Conservation (phyloP, 2,329 filamentous ascomycete species). For the Scortechinia acanthostroma region DNA sequence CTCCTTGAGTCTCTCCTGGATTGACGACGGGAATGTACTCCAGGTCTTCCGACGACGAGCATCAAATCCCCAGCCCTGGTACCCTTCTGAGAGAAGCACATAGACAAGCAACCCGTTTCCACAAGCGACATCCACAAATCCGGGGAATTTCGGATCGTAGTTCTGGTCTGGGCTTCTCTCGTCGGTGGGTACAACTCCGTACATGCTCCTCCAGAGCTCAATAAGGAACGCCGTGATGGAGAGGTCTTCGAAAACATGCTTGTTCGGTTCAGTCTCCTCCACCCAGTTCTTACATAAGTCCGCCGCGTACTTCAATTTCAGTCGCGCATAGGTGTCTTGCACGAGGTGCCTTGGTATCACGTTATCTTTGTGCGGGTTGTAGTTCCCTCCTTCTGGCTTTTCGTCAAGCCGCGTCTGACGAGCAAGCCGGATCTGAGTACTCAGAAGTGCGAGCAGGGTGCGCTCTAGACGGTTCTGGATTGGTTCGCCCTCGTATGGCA, state of each 20-base stretch:
- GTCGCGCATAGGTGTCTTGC: conserved; percentile 73
- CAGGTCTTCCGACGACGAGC: conserved; percentile 81
- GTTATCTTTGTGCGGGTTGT: conserved; percentile 78
- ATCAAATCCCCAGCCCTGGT: conserved; percentile 83
- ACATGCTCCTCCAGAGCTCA: conserved; percentile 85
- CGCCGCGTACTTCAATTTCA: conserved; percentile 76
- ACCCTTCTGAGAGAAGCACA: conserved; percentile 75
- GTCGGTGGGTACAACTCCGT: conserved; percentile 28
- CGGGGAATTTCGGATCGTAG: conserved; percentile 51
- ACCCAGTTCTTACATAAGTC: conserved; percentile 70
- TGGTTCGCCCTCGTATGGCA: conserved; percentile 32
- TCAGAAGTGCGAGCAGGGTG: conserved; percentile 63
- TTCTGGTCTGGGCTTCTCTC: conserved; percentile 7
- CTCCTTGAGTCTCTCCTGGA: conserved; percentile 9
- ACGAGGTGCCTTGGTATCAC: conserved; percentile 70
- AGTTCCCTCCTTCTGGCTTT: conserved; percentile 57
- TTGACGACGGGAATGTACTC: conserved; percentile 49
- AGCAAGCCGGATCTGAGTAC: neutral
- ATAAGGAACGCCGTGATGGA: conserved; percentile 86
- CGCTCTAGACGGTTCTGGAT: conserved; percentile 44
- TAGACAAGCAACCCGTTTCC: conserved; percentile 88
- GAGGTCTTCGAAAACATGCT: conserved; percentile 93
- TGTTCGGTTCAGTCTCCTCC: conserved; percentile 78
- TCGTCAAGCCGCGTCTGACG: conserved; percentile 68
- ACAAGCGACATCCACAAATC: conserved; percentile 93